Conservation (phyloP, 2,329 filamentous ascomycete species). For the Pseudogymnoascus sp. region DNA sequence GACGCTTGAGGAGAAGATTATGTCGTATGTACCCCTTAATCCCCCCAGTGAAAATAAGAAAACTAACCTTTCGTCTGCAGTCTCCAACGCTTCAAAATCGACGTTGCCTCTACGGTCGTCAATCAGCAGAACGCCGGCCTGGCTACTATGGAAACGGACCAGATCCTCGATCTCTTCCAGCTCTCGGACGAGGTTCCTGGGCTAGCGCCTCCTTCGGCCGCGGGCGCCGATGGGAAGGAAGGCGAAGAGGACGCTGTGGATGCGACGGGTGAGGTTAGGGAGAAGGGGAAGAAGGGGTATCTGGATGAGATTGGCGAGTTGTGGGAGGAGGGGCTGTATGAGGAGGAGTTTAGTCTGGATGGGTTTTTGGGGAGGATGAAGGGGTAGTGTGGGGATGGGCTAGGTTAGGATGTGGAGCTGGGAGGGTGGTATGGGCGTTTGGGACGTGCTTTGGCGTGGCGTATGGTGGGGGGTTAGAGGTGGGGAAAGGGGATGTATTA, state of each 20-base stretch:
- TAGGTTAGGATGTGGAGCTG: neutral
- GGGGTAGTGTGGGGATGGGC: constrained; percentile 10
- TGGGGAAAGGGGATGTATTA: neutral
- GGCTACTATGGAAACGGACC: constrained; percentile 91
- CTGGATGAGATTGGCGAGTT: constrained; percentile 90
- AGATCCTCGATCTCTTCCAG: constrained; percentile 94
- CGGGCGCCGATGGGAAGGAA: constrained; percentile 44
- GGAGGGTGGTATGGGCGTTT: neutral
- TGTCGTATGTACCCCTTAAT: constrained; percentile 50
- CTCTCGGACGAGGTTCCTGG: constrained; percentile 70
- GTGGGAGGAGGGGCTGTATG: constrained; percentile 96
- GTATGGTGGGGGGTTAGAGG: neutral
- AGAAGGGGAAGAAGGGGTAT: constrained; percentile 95
- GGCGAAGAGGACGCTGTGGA: constrained; percentile 85
- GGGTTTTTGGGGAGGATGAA: constrained; percentile 95
- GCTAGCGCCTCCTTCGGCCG: constrained; percentile 53
- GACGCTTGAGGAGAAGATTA: constrained; percentile 95
- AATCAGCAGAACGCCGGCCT: constrained; percentile 98
- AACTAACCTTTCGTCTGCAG: constrained; percentile 36
- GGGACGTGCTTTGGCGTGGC: neutral
- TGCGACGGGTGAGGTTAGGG: constrained; percentile 82
- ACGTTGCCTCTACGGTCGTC: constrained; percentile 94
- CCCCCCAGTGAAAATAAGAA: neutral
- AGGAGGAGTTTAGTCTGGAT: constrained; percentile 94
- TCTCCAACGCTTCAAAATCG: constrained; percentile 98